Evolutionary conservation across 2,329 filamentous ascomycete genomes (phyloP).

Genomic region (Curvularia verruculosa): DNA sequence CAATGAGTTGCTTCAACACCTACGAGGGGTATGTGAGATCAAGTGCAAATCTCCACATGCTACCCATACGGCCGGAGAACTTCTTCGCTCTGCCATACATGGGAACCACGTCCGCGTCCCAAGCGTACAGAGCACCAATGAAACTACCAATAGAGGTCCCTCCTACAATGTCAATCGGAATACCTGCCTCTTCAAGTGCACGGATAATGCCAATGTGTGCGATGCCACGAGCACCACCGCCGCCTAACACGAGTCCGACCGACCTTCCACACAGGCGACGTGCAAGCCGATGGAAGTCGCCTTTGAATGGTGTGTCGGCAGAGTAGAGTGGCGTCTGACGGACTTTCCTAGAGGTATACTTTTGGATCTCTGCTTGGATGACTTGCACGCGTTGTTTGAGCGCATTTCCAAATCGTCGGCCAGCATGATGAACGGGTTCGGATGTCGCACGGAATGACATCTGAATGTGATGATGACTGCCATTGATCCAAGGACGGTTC

Average conservation of each 20-base stretch:
- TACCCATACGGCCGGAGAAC: constrained; percentile 97
- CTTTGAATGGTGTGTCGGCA: constrained; percentile 89
- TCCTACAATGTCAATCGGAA: constrained; percentile 93
- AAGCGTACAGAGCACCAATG: constrained; percentile 91
- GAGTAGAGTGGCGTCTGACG: constrained; percentile 88
- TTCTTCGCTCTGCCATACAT: constrained; percentile 98
- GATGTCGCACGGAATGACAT: constrained; percentile 83
- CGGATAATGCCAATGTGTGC: constrained; percentile 93
- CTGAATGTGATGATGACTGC: constrained; percentile 95
- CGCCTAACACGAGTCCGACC: constrained; percentile 90
- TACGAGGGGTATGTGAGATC: constrained; percentile 92
- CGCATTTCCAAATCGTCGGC: constrained; percentile 80
- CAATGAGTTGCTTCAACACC: constrained; percentile 18
- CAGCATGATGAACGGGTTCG: constrained; percentile 75
- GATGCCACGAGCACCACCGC: constrained; percentile 89
- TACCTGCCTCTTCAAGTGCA: constrained; percentile 92
- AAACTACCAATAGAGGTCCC: constrained; percentile 97
- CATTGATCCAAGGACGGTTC: constrained; percentile 97
- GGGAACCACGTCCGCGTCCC: constrained; percentile 93
- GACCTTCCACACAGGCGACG: constrained; percentile 91
- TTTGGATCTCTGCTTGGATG: constrained; percentile 94
- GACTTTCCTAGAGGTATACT: constrained; percentile 94
- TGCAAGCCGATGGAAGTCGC: constrained; percentile 93
- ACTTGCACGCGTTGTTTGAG: constrained; percentile 94
- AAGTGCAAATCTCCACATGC: constrained; percentile 97